A percentile compares a stretch with the other conserved stretches of the same genome.
Evolutionary conservation across 2,329 filamentous ascomycete genomes (phyloP).

Genomic region (Colletotrichum siamense): DNA sequence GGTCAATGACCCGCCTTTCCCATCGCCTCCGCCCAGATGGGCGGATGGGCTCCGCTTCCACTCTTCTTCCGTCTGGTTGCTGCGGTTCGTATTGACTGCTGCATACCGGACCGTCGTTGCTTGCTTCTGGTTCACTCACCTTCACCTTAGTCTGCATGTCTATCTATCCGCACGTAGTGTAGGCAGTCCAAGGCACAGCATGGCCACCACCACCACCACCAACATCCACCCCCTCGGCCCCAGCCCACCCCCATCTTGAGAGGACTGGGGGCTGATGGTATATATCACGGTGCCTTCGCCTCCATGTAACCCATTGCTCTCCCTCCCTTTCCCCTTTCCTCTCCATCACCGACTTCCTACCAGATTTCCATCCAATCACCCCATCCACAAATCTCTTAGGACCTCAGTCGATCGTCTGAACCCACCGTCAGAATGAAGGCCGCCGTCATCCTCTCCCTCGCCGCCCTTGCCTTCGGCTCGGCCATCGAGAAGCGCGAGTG

Average conservation of each 20-base stretch:
- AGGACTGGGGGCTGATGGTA: neutral
- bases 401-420: constrained; percentile 23
- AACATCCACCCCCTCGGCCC: neutral
- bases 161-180: neutral
- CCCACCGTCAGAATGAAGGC: constrained; percentile 44
- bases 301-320: constrained; percentile 3
- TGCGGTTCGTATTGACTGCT: constrained; percentile 13
- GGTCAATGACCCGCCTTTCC: constrained; percentile 10
- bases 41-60: constrained; percentile 1
- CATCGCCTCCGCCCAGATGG: constrained; percentile 4
- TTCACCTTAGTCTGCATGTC: neutral
- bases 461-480: constrained; percentile 39
- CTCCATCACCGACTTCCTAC: constrained; percentile 25
- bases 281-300: constrained; percentile 22
- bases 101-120: neutral
- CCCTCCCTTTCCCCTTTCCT: constrained; percentile 14
- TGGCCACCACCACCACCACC: neutral
- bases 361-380: constrained; percentile 20
- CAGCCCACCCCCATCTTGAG: neutral
- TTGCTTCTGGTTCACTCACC: neutral
- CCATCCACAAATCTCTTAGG: constrained; percentile 21
- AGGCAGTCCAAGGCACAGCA: neutral
- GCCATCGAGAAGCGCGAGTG: constrained; percentile 40
- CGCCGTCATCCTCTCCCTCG: constrained; percentile 41
- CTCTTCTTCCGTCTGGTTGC: neutral